Conservation (phyloP, 805 yeast genomes). For the Millerozyma acaciae region DNA sequence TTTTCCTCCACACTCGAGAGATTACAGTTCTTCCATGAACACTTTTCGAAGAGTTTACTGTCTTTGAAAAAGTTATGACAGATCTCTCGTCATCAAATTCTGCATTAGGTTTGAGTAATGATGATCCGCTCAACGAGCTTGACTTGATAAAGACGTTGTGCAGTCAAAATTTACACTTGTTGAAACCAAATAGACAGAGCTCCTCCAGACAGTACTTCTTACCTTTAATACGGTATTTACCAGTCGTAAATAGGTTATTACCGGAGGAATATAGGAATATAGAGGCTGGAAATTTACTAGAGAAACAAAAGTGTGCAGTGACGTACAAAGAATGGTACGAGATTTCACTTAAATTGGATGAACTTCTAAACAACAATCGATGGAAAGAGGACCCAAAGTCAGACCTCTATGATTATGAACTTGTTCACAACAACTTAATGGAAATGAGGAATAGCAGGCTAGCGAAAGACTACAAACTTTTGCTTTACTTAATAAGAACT, state of each 20-base stretch:
- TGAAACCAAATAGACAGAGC: conserved; percentile 3
- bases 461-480: conserved; percentile 51
- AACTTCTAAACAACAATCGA: conserved; percentile 52
- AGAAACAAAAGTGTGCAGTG: conserved; percentile 32
- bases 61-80: too few relatives aligned
- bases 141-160: conserved; percentile 8
- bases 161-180: conserved; percentile 4
- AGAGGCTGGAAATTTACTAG: conserved; percentile 20
- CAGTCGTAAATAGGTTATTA: conserved; percentile 16
- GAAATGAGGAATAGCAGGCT: conserved; percentile 60
- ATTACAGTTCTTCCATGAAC: too few relatives aligned
- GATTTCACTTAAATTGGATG: conserved; percentile 61
- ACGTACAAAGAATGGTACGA: conserved; percentile 64
- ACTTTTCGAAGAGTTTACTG: too few relatives aligned
- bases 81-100: too few relatives aligned
- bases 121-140: too few relatives aligned
- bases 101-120: too few relatives aligned
- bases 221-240: conserved; percentile 12
- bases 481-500: conserved; percentile 76
- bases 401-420: conserved; percentile 66
- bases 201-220: conserved; percentile 2
- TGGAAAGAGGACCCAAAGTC: conserved; percentile 72
- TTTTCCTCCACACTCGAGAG: too few relatives aligned
- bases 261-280: conserved; percentile 21
- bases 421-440: conserved; percentile 48